Base-by-base conservation (phyloP, 208 protist genomes). In the Balamuthia mandrillaris region DNA sequence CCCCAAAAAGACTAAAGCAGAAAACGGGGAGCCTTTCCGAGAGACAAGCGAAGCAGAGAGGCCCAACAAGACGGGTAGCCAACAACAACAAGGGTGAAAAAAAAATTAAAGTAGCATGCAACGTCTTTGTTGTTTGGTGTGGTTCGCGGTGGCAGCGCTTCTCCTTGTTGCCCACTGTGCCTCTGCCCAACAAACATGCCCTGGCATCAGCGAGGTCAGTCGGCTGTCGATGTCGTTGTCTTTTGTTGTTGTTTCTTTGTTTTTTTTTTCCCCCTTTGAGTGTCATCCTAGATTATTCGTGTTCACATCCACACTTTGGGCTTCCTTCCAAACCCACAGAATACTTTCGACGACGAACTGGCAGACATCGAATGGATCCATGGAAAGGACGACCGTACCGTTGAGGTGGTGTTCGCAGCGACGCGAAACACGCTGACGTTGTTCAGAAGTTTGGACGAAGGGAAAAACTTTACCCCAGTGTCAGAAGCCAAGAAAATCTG, bases 1-100 rank as follows among this genome's bases (percentile, higher is more conserved):
- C 14, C 90, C 88, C 72, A 93, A 94, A 31, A 65, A 93, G n/a
- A 94, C 92, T 89, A 90, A 93, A 33, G 94, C 89, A 56, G 89
- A 86, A 18, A 87, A 94, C 82, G 86, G 72, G 45, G 82, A 88
- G 7, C 72, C 90, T 45, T 54, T 92, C n/a, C n/a, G 21, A 27
- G 49, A 56, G 18, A 56, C 18, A 56, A 27, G 18, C 18, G n/a
- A 56, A 56, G 49, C n/a, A 56, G 18, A n/a, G n/a, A 27, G 18
- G n/a, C n/a, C 49, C 49, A 56, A 56, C 49, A 18, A 56, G 49
- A 56, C 18, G n/a, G 21, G n/a, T 27, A n/a, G 49, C 18, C 49
- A 56, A 56, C n/a, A 56, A 56, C n/a, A 56, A 56, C n/a, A 56
- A 56, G 18, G n/a, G n/a, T n/a, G n/a, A n/a, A n/a, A 56, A 56